Evolutionary conservation across 257 asterid genomes (phyloP), one percentile per base, ranked within the genome.

Genomic region (Coffea canephora): DNA sequence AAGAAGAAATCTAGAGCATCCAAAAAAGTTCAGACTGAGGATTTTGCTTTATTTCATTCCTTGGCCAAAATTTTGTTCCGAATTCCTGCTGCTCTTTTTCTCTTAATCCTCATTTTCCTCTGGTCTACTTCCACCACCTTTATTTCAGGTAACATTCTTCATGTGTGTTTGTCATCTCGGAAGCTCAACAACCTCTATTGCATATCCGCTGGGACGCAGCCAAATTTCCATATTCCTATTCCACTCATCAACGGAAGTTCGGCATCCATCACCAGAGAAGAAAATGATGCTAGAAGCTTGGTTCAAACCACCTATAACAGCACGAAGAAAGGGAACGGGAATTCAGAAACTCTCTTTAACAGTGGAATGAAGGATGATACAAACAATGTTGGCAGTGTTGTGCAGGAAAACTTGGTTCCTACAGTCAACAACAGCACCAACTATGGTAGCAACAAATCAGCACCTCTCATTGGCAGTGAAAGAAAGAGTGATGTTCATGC

Each of bases 171-270:
- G 34, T 86, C 94, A 3, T 88, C 96, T 1, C 77, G 94, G 11
- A 92, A 89, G 76, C 93, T 92, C 83, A 85, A 79, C 80, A 81
- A 85, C 71, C 89, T 85, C 16, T 91, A 87, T 43, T 92, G 97
- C 85, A 85, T 91, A 65, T 87, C 92, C 8, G 94, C 94, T 43
- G 94, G 92, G 36, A 70, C 96, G 77, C 90, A 86, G 36, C 90
- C 96, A 4, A 69, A 76, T 81, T 69, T 86, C 46, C 81, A 84
- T 7, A 78, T 83, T 80, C 85, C 95, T 1, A 54, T 61, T 84
- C 66, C 86, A 8, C 73, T 57, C 9, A 64, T 75, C 36, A 86
- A 90, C 36, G 71, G 43, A 45, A 85, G 73, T 55, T 73, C 86
- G n/a, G 68, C 39, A 77, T 45, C 83, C 25, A 5, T 34, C 14